Base-by-base conservation (phyloP, 768 basidiomycete species). In the Daedaleopsis nitida region DNA sequence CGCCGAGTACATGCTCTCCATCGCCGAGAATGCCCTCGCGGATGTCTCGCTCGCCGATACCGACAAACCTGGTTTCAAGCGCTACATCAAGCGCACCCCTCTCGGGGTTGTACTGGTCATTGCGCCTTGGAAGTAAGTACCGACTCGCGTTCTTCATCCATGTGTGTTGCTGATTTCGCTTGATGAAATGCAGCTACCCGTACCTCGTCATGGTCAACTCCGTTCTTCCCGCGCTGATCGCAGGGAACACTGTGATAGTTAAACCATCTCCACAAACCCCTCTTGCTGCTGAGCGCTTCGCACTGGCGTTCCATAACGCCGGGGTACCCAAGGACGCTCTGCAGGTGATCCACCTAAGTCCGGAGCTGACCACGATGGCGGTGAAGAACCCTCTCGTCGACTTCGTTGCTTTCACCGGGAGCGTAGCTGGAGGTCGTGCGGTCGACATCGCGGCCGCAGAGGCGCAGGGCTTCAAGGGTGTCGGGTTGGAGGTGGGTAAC, bases 261-360 rank as follows among this genome's bases (percentile, higher is more conserved):
- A 99, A 98, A 73, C 96, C 97, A 0, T 96, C 95, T 1, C 97
- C 97, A 0, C 97, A 99, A 71, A 98, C 96, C 0, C 96, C 97
- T 5, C 78, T 94, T 48, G 86, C 88, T 0, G 95, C 91, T 3
- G 94, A 97, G 71, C 84, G 92, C 5, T 83, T 98, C 64, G 82
- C 83, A 1, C 71, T 78, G 14, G 88, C 91, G 0, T 81, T 94
- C 37, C 75, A 75, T n/a, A 76, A 78, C 2, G 94, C 94, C 0
- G 94, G 94, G 12, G 83, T 97, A 0, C 95, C 96, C 0, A 65
- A 80, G 48, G 82, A 87, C 58, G 80, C 92, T 50, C 77, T 94
- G 24, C 87, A 92, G 71, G 87, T 92, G 21, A 72, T 92, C 19
- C 92, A 95, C 64, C 77, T 96, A 38, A 83, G 87, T 0, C 84